Evolutionary conservation across 176 grass and related monocot genomes (phyloP).

Genomic region (Otatea glauca): DNA sequence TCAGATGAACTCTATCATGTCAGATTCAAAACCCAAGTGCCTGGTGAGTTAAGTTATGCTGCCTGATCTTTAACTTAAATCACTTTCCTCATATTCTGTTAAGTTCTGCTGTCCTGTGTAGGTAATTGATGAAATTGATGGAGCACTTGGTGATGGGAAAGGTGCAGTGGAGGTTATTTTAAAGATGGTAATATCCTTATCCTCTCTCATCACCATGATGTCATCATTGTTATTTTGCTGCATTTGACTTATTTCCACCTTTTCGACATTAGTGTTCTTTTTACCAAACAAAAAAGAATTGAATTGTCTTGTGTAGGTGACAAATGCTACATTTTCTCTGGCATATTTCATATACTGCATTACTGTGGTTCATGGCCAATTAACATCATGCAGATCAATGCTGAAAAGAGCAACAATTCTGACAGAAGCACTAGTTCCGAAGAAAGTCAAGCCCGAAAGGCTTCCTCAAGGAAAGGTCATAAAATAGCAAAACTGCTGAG

Average conservation of each 20-base stretch:
- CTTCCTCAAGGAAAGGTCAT: conserved; percentile 71
- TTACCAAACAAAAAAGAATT: neutral
- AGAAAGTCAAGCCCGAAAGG: conserved; percentile 56
- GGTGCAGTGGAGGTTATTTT: conserved; percentile 89
- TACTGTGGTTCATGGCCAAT: conserved; percentile 5
- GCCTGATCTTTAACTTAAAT: conserved; percentile 19
- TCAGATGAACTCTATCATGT: conserved; percentile 98
- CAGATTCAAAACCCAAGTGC: conserved; percentile 94
- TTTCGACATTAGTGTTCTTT: neutral
- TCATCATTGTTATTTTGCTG: neutral
- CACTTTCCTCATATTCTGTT: conserved; percentile 25
- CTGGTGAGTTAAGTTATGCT: conserved; percentile 66
- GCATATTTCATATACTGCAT: conserved; percentile 24
- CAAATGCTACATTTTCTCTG: conserved; percentile 10
- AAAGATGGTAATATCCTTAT: conserved; percentile 72
- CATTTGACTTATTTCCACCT: conserved; percentile 6
- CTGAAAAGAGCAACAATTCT: conserved; percentile 71
- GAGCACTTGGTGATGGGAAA: conserved; percentile 92
- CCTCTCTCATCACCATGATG: neutral
- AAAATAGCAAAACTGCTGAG: conserved; percentile 69
- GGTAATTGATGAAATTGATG: conserved; percentile 99
- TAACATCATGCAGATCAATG: conserved; percentile 59
- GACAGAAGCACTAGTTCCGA: conserved; percentile 53
- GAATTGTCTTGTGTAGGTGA: neutral
- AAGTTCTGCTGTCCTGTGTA: conserved; percentile 46